phyloP scores from a whole-genome alignment of 2,329 filamentous ascomycete species.

The Exophiala viscosa region DNA sequence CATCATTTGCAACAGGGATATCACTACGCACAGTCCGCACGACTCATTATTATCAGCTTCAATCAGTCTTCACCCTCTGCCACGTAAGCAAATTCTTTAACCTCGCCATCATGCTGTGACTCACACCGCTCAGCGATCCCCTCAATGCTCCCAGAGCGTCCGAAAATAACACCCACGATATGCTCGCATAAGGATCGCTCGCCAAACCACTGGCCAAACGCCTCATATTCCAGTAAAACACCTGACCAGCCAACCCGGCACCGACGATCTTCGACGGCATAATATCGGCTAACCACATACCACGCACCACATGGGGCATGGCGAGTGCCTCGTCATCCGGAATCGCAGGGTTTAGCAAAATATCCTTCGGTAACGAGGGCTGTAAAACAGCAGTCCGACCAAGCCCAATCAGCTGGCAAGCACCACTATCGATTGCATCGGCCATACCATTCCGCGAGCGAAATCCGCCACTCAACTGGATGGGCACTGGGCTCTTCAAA shows the following conservation, averaged over 20 bases:
- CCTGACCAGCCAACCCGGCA: conserved; percentile 29
- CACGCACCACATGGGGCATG: conserved; percentile 31
- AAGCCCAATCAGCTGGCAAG: conserved; percentile 51
- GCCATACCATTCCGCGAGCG: conserved; percentile 51
- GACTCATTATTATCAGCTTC: neutral
- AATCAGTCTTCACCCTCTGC: neutral
- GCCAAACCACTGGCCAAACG: conserved; percentile 31
- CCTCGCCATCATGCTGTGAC: neutral
- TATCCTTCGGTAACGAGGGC: conserved; percentile 38
- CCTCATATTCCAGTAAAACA: conserved; percentile 37
- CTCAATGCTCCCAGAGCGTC: neutral
- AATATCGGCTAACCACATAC: conserved; percentile 33
- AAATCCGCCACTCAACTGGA: conserved; percentile 60
- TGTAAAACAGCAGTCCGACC: conserved; percentile 46
- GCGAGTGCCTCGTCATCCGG: conserved; percentile 28
- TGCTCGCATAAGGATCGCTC: conserved; percentile 32
- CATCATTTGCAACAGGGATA: neutral
- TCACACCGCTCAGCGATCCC: neutral
- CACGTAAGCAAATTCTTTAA: neutral
- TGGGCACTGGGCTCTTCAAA: neutral
- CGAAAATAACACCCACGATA: conserved; percentile 20
- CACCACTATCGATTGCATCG: conserved; percentile 44
- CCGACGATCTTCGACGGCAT: conserved; percentile 35
- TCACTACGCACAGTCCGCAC: neutral
- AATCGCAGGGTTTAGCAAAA: conserved; percentile 21